Conservation (phyloP, 2,329 filamentous ascomycete species). For the Thermoascus crustaceus region DNA sequence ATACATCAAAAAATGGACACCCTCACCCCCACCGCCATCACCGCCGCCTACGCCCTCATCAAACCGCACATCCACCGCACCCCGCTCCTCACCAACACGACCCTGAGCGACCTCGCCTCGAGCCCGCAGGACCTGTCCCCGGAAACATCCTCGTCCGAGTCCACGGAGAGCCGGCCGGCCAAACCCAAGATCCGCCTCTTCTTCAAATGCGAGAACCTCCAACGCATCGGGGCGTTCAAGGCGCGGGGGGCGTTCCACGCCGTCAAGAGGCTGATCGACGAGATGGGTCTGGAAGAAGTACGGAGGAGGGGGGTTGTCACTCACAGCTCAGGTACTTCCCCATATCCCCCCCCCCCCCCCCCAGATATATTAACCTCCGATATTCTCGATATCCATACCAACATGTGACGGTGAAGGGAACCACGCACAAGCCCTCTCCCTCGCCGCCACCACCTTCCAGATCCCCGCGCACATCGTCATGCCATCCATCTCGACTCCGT, state of each 20-base stretch:
- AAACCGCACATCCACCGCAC: constrained; percentile 70
- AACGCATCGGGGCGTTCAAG: constrained; percentile 89
- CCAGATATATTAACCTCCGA: too few relatives aligned
- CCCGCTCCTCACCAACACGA: constrained; percentile 70
- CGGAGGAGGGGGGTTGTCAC: constrained; percentile 68
- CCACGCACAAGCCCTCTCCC: constrained; percentile 84
- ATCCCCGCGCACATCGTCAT: constrained; percentile 86
- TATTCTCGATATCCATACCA: too few relatives aligned
- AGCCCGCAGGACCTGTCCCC: constrained; percentile 53
- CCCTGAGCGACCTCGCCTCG: constrained; percentile 67
- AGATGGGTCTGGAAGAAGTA: constrained; percentile 55
- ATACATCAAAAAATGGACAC: constrained; percentile 44
- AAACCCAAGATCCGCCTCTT: constrained; percentile 63
- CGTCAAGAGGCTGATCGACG: constrained; percentile 57
- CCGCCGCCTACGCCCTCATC: constrained; percentile 65
- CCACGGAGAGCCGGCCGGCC: constrained; percentile 49
- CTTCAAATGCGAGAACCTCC: constrained; percentile 95
- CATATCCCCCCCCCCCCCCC: too few relatives aligned
- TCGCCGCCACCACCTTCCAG: constrained; percentile 65
- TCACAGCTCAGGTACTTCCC: constrained; percentile 80
- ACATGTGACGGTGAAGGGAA: constrained; percentile 67
- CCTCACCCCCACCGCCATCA: constrained; percentile 64
- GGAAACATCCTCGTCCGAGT: constrained; percentile 49
- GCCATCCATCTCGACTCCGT: constrained; percentile 75
- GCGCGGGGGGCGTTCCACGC: constrained; percentile 85